Conservation (phyloP, 306 rosid genomes). For the Cicer yamashitae region DNA sequence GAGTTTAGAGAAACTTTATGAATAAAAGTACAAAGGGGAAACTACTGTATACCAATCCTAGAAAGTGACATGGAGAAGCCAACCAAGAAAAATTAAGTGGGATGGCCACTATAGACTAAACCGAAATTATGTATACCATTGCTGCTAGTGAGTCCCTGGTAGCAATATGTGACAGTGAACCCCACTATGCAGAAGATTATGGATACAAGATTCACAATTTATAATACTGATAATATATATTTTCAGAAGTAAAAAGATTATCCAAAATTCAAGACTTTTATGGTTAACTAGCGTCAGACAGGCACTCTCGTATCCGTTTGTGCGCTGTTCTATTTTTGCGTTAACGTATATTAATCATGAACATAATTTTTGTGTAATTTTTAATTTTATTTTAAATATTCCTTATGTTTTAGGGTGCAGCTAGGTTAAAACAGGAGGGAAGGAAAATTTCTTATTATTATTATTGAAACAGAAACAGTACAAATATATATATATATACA, state of each 20-base stretch:
- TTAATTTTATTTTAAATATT: too few species aligned
- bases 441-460: too few species aligned
- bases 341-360: too few species aligned
- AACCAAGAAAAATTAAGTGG: background rate
- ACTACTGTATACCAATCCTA: background rate
- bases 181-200: background rate
- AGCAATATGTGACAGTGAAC: background rate
- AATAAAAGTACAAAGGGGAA: constrained; percentile 6
- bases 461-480: too few species aligned
- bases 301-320: too few species aligned
- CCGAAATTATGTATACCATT: background rate
- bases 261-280: background rate
- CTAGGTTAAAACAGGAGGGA: too few species aligned
- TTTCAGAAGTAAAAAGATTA: background rate
- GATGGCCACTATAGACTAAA: background rate
- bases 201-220: constrained; percentile 3
- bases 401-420: too few species aligned
- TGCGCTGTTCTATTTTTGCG: too few species aligned
- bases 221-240: background rate
- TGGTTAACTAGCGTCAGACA: background rate
- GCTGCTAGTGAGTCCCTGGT: background rate
- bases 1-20: background rate
- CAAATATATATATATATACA: too few species aligned
- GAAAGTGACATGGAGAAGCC: background rate
- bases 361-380: too few species aligned